phyloP scores from a whole-genome alignment of 805 yeast species.

The Lipomyces spencermartinsiae region DNA sequence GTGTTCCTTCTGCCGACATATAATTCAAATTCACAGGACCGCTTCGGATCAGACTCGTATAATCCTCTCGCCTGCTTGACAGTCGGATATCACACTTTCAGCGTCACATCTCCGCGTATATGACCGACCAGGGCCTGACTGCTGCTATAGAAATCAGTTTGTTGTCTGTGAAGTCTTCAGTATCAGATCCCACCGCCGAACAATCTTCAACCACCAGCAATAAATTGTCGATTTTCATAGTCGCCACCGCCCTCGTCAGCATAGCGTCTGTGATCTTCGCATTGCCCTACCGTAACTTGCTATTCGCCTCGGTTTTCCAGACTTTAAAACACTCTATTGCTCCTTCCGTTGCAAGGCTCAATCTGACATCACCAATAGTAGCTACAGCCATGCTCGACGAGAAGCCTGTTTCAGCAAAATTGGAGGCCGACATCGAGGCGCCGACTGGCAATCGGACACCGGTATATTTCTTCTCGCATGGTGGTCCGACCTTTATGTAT shows the following conservation, averaged over 20 bases:
- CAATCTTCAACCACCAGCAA: not conserved
- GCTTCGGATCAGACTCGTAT: too few relatives aligned
- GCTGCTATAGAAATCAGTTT: not conserved
- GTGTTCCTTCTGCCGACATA: too few relatives aligned
- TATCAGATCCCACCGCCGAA: not conserved
- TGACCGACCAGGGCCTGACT: not conserved
- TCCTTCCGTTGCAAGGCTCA: not conserved
- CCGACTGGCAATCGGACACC: conserved; percentile 49
- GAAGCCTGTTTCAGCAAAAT: not conserved
- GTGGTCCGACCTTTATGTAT: conserved; percentile 81
- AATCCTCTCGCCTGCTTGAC: too few relatives aligned
- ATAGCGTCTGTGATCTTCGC: conserved; percentile 8
- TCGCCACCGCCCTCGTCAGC: conserved; percentile 16
- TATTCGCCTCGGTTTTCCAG: conserved; percentile 10
- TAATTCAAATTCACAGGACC: too few relatives aligned
- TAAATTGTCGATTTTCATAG: not conserved
- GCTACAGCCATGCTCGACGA: not conserved
- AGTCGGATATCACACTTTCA: not conserved
- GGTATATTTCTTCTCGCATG: conserved; percentile 76
- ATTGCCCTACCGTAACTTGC: conserved; percentile 13
- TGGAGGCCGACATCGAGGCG: not conserved
- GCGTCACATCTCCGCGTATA: too few relatives aligned
- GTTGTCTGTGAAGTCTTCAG: not conserved
- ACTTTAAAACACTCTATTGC: not conserved
- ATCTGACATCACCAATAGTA: not conserved